phyloP scores from a whole-genome alignment of 2,329 filamentous ascomycete genomes.

The Cladosporium sp. region DNA sequence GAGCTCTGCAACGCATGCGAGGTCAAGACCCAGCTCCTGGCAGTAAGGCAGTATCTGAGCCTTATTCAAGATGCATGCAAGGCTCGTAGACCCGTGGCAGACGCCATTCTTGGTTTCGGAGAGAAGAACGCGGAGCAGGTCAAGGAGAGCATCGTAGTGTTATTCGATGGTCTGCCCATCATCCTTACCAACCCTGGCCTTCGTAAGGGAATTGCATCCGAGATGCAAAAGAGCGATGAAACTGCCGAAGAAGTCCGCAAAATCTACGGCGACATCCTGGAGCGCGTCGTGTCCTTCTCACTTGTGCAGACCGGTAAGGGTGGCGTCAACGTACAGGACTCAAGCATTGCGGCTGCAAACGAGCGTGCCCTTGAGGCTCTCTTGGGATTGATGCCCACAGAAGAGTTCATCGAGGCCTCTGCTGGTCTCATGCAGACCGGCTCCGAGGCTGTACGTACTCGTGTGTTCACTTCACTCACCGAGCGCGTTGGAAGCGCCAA shows the following conservation, averaged over 20 bases:
- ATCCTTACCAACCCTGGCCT: conserved; percentile 25
- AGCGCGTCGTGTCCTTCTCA: conserved; percentile 32
- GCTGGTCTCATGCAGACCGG: conserved; percentile 74
- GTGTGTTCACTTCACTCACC: conserved; percentile 76
- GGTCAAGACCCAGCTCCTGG: conserved; percentile 65
- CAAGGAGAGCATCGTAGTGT: conserved; percentile 32
- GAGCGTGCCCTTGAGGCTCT: conserved; percentile 71
- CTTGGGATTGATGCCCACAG: conserved; percentile 78
- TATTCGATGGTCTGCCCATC: conserved; percentile 37
- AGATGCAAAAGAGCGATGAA: conserved; percentile 21
- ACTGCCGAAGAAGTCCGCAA: conserved; percentile 25
- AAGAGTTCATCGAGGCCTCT: conserved; percentile 84
- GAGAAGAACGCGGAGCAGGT: conserved; percentile 37
- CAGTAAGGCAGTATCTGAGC: conserved; percentile 70
- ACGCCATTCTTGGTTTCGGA: conserved; percentile 62
- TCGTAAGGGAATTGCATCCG: conserved; percentile 23
- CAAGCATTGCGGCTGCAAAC: conserved; percentile 37
- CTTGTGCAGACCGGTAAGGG: conserved; percentile 17
- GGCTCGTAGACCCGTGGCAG: conserved; percentile 68
- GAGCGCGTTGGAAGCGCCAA: conserved; percentile 69
- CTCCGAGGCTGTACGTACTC: conserved; percentile 67
- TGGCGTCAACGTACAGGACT: conserved; percentile 18
- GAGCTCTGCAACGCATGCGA: conserved; percentile 69
- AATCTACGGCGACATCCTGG: conserved; percentile 24
- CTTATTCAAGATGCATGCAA: conserved; percentile 71